These are phyloP conservation scores for Trametes sp. DNA, from an alignment of 1,284 basidiomycete genomes.

Conservation along the genomic window DNA sequence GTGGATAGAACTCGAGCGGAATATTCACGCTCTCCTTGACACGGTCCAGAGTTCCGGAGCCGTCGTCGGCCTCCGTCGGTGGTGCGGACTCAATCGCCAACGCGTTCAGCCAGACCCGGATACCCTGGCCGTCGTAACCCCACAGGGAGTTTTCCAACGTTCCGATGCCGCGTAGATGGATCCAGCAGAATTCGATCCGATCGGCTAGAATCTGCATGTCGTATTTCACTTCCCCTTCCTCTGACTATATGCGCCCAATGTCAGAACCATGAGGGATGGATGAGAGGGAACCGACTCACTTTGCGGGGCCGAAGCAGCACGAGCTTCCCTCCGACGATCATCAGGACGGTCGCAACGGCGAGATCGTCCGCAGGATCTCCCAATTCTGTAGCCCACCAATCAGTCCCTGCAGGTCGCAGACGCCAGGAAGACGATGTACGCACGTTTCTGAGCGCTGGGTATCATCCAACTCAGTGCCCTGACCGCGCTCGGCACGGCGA, in stretches of 20 bases:
- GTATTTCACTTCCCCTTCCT: slow-evolving; percentile 92
- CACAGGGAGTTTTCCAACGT: slow-evolving; percentile 96
- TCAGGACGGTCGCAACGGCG: slow-evolving; percentile 93
- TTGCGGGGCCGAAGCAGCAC: slow-evolving; percentile 87
- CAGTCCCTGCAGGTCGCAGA: slow-evolving; percentile 14
- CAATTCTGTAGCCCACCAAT: slow-evolving; percentile 62
- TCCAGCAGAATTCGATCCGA: slow-evolving; percentile 98
- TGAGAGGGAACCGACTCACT: slow-evolving; percentile 47
- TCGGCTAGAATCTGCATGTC: slow-evolving; percentile 98
- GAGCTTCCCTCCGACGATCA: slow-evolving; percentile 94
- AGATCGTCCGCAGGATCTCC: slow-evolving; percentile 96
- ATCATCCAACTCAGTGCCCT: slow-evolving; percentile 98
- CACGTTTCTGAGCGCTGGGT: slow-evolving; percentile 91
- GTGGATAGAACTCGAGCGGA: slow-evolving; percentile 91
- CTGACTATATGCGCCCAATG: slow-evolving; percentile 56
- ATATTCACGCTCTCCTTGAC: slow-evolving; percentile 95
- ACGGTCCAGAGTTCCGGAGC: slow-evolving; percentile 57
- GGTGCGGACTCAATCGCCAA: slow-evolving; percentile 80
- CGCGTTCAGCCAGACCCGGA: slow-evolving; percentile 96
- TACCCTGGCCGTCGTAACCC: slow-evolving; percentile 93
- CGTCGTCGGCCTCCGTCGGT: slow-evolving; percentile 43
- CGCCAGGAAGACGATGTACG: slow-evolving; percentile 38
- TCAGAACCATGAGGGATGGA: background rate
- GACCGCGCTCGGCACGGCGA: slow-evolving; percentile 86
- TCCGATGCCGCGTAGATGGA: slow-evolving; percentile 91